phyloP scores from a whole-genome alignment of 495 filamentous ascomycete genomes.

The Coniosporium apollinis region DNA sequence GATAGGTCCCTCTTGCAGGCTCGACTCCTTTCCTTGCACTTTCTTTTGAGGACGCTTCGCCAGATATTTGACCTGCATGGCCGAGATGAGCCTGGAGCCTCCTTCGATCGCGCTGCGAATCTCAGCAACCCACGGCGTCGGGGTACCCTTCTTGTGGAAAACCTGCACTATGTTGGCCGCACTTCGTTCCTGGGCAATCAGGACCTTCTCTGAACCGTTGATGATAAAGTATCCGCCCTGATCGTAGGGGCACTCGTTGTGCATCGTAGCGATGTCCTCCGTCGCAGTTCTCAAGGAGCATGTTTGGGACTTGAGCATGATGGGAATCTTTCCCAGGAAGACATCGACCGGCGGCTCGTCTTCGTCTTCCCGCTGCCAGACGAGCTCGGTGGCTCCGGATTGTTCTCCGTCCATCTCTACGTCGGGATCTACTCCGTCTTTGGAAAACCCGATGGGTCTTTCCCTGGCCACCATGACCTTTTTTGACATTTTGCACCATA shows the following conservation, averaged over 20 bases:
- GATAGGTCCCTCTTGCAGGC: constrained; percentile 67
- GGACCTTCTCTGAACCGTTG: constrained; percentile 97
- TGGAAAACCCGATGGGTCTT: constrained; percentile 36
- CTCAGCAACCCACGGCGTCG: constrained; percentile 82
- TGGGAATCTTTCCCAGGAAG: constrained; percentile 85
- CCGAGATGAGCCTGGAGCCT: constrained; percentile 82
- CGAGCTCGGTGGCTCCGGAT: constrained; percentile 36
- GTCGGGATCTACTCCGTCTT: constrained; percentile 30
- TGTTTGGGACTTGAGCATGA: constrained; percentile 93
- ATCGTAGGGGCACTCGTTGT: constrained; percentile 94
- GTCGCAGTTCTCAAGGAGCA: constrained; percentile 69
- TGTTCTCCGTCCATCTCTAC: constrained; percentile 43
- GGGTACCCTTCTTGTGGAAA: constrained; percentile 88
- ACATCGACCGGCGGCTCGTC: constrained; percentile 33
- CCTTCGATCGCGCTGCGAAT: constrained; percentile 95
- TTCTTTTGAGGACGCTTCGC: too few relatives aligned
- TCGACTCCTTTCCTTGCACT: constrained; percentile 57
- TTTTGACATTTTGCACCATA: constrained; percentile 73
- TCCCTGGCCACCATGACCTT: constrained; percentile 68
- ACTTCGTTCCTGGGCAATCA: constrained; percentile 94
- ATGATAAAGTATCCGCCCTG: constrained; percentile 98
- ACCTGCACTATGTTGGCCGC: constrained; percentile 98
- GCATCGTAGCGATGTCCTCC: constrained; percentile 65
- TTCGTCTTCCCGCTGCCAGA: constrained; percentile 34
- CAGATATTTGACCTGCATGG: constrained; percentile 72